phyloP scores from a whole-genome alignment of 768 basidiomycete species.

The Russula olivacea region DNA sequence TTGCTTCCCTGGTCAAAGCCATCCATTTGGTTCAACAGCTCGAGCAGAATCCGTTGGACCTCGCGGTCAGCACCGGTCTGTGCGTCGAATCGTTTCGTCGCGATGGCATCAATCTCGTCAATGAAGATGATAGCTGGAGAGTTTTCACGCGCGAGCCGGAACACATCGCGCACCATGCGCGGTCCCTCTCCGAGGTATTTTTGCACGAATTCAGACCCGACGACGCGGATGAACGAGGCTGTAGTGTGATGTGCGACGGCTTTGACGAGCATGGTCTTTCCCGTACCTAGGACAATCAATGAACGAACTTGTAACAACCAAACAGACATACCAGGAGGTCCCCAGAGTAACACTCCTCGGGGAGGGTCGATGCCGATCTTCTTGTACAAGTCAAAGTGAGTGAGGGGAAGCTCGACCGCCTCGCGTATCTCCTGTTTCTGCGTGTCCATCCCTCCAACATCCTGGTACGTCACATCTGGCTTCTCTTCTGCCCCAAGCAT shows the following conservation, averaged over 20 bases:
- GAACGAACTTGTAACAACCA: neutral
- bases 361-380: constrained; percentile 99
- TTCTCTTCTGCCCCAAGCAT: constrained; percentile 94
- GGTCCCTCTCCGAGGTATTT: constrained; percentile 99
- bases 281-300: constrained; percentile 59
- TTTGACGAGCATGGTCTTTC: constrained; percentile 98
- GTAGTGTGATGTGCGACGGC: constrained; percentile 99
- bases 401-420: constrained; percentile 92
- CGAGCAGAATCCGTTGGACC: constrained; percentile 96
- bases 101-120: constrained; percentile 97
- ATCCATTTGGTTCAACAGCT: constrained; percentile 98
- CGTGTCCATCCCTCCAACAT: constrained; percentile 94
- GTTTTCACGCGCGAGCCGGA: constrained; percentile 95
- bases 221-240: constrained; percentile 95
- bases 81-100: constrained; percentile 98
- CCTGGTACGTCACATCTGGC: constrained; percentile 88
- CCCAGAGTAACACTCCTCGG: constrained; percentile 92
- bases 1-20: constrained; percentile 99
- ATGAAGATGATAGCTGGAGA: constrained; percentile 98
- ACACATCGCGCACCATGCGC: constrained; percentile 99
- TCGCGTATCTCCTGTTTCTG: constrained; percentile 99
- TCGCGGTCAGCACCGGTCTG: constrained; percentile 99
- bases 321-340: constrained; percentile 71
- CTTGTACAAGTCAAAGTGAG: constrained; percentile 97
- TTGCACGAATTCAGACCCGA: constrained; percentile 98